Evolutionary conservation across 148 eudicot species (phyloP).

Genomic region (Vaccinium macrocarpon): DNA sequence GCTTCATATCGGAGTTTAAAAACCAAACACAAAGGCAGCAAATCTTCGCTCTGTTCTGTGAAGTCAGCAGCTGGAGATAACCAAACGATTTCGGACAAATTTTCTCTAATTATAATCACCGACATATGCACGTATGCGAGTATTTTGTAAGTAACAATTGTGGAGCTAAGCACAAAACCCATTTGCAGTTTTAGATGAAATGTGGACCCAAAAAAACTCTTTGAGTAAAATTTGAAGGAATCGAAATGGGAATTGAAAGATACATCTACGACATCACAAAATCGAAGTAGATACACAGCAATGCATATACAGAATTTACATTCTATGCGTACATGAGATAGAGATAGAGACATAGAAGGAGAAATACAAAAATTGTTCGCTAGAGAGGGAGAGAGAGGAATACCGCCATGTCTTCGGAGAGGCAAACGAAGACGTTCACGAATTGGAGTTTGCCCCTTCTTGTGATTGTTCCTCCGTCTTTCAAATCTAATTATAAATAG

Average conservation of each 20-base stretch:
- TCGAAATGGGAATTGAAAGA: not conserved
- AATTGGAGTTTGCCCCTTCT: not conserved
- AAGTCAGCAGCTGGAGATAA: not conserved
- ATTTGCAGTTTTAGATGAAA: not conserved
- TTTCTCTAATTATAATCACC: not conserved
- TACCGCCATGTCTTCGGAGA: slow-evolving; percentile 21
- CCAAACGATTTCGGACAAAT: not conserved
- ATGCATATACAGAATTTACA: not conserved
- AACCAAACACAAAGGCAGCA: not conserved
- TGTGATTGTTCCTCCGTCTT: not conserved
- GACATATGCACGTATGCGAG: not conserved
- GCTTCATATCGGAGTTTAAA: not conserved
- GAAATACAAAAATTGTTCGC: not conserved
- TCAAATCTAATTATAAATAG: not conserved
- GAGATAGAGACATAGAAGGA: not conserved
- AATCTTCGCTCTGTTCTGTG: too few species aligned
- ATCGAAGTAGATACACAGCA: not conserved
- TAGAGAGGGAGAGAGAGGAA: not conserved
- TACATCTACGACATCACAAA: not conserved
- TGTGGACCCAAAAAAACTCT: not conserved
- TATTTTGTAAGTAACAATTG: not conserved
- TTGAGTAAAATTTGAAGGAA: not conserved
- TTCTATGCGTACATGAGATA: not conserved
- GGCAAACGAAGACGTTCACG: not conserved
- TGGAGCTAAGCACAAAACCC: not conserved